Evolutionary conservation across 1,284 basidiomycete species (phyloP).

Genomic region (Neonothopanus nambi): DNA sequence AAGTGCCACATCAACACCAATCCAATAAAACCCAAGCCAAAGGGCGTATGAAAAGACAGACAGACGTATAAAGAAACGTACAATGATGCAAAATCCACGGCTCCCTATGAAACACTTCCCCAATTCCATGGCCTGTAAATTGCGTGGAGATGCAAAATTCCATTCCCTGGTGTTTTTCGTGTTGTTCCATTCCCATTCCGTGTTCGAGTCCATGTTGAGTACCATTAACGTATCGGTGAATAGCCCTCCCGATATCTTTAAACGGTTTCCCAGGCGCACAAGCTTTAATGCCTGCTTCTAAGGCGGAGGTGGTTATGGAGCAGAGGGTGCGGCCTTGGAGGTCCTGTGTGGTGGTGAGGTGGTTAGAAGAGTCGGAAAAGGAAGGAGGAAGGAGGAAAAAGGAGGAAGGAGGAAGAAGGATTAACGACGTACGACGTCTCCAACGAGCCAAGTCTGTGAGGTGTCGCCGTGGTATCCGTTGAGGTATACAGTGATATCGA

Average conservation of each 20-base stretch:
- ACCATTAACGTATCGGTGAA: slow-evolving; percentile 54
- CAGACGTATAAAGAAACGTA: slow-evolving; percentile 19
- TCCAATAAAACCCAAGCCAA: background rate
- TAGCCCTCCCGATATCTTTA: slow-evolving; percentile 74
- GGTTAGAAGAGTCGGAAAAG: background rate
- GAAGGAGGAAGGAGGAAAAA: background rate
- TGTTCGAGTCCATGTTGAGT: background rate
- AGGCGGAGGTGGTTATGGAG: slow-evolving; percentile 60
- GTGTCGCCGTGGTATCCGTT: slow-evolving; percentile 87
- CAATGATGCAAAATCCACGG: slow-evolving; percentile 81
- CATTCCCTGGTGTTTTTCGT: slow-evolving; percentile 14
- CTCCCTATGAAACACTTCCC: slow-evolving; percentile 76
- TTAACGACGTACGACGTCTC: slow-evolving; percentile 58
- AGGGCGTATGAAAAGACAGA: slow-evolving; percentile 8
- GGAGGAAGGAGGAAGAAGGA: background rate
- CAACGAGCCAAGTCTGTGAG: slow-evolving; percentile 78
- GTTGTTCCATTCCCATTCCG: background rate
- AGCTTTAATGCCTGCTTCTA: slow-evolving; percentile 70
- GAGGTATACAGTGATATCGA: slow-evolving; percentile 81
- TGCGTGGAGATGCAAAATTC: slow-evolving; percentile 66
- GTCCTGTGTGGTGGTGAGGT: slow-evolving; percentile 48
- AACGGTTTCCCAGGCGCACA: slow-evolving; percentile 81
- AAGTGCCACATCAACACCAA: too few species aligned
- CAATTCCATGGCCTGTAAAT: slow-evolving; percentile 88
- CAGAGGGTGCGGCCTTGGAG: slow-evolving; percentile 65